Evolutionary conservation across 768 basidiomycete species (phyloP).

Genomic region (Cantharellus anzutake): DNA sequence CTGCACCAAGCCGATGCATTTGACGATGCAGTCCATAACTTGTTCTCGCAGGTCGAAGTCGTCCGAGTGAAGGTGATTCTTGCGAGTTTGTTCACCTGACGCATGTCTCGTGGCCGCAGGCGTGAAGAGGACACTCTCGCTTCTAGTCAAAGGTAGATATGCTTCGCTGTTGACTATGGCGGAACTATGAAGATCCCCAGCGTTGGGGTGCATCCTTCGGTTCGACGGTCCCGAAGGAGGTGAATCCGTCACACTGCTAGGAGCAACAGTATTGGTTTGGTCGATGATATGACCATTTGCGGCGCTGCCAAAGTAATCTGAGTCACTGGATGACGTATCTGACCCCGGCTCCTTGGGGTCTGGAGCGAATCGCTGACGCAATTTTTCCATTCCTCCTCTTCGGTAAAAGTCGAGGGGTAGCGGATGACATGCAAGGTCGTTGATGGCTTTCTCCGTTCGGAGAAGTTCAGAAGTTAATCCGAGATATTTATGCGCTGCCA

Average conservation of each 20-base stretch:
- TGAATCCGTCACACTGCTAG: background rate
- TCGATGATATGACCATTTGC: background rate
- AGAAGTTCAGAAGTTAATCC: conserved; percentile 90
- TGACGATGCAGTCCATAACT: conserved; percentile 94
- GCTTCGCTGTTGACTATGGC: conserved; percentile 23
- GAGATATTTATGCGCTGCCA: conserved; percentile 90
- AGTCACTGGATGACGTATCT: background rate
- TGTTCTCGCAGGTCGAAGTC: conserved; percentile 92
- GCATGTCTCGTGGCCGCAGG: conserved; percentile 3
- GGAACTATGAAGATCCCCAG: conserved; percentile 48
- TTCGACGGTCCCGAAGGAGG: background rate
- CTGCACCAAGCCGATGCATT: conserved; percentile 86
- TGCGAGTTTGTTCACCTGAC: conserved; percentile 5
- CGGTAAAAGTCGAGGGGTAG: conserved; percentile 83
- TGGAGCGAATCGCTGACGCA: conserved; percentile 71
- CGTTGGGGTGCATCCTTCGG: conserved; percentile 35
- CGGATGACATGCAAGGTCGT: conserved; percentile 91
- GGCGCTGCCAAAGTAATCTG: conserved; percentile 7
- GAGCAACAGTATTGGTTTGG: background rate
- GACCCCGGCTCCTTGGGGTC: conserved; percentile 8
- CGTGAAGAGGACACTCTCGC: background rate
- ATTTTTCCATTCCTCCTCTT: conserved; percentile 70
- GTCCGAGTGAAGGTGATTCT: conserved; percentile 17
- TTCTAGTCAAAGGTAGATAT: conserved; percentile 10
- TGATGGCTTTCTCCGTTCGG: conserved; percentile 91